A percentile compares a stretch with the other conserved stretches of the same genome.
Conservation (phyloP, 2,329 filamentous ascomycete genomes). For the Delphinella strobiligena region DNA sequence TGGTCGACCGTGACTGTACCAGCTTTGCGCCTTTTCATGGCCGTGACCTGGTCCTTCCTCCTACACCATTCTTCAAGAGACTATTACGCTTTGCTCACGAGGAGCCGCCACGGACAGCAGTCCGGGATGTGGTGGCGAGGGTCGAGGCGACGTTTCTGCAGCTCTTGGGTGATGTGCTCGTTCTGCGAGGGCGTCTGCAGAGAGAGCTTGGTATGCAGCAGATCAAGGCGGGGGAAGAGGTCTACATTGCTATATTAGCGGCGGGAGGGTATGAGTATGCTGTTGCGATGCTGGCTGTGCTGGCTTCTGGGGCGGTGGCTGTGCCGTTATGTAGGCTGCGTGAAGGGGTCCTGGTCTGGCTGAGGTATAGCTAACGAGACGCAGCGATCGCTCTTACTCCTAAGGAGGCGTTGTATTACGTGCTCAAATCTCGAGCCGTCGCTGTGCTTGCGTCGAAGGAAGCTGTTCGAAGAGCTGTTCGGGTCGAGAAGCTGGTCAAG, state of each 20-base stretch:
- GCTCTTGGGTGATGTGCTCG: slow-evolving; percentile 33
- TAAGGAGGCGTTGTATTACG: slow-evolving; percentile 34
- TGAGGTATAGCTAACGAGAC: too few species aligned
- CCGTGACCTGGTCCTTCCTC: slow-evolving; percentile 18
- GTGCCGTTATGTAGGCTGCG: slow-evolving; percentile 27
- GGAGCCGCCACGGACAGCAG: slow-evolving; percentile 22
- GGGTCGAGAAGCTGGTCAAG: slow-evolving; percentile 18
- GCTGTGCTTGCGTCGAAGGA: slow-evolving; percentile 27
- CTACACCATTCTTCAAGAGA: slow-evolving; percentile 26
- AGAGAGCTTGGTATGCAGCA: slow-evolving; percentile 18
- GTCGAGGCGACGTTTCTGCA: slow-evolving; percentile 28
- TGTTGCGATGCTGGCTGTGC: slow-evolving; percentile 35
- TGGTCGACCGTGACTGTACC: too few species aligned
- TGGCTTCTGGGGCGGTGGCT: slow-evolving; percentile 34
- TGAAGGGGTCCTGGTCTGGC: too few species aligned
- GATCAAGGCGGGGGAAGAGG: slow-evolving; percentile 23
- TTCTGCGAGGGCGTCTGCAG: slow-evolving; percentile 27
- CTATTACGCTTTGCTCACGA: slow-evolving; percentile 28
- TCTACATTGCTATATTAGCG: slow-evolving; percentile 34
- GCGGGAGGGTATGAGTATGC: slow-evolving; percentile 36
- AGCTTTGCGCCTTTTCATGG: slow-evolving; percentile 10
- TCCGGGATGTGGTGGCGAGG: slow-evolving; percentile 27
- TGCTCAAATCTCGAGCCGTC: slow-evolving; percentile 26
- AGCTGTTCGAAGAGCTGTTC: slow-evolving; percentile 19
- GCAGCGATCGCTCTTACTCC: slow-evolving; percentile 26